Percentiles rank a stretch among this genome's conserved stretches.
These are phyloP conservation scores for Mrakia blollopis DNA, from an alignment of 768 basidiomycete species.

Conservation along the genomic window DNA sequence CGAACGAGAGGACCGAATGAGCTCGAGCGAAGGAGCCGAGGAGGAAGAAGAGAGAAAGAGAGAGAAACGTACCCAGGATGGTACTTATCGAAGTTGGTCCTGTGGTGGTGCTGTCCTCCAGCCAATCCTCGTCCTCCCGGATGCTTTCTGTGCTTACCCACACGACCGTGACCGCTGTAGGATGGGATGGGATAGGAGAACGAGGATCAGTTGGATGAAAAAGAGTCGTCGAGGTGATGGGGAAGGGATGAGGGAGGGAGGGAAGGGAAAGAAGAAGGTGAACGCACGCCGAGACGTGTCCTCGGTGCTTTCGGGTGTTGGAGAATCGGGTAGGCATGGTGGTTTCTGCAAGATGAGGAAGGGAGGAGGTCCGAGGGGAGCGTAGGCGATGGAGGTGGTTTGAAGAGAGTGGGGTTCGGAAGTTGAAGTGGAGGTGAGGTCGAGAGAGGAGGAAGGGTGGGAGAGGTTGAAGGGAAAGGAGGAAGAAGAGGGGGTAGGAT, in stretches of 20 bases:
- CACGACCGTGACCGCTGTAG: slow-evolving; percentile 83
- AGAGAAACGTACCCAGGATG: slow-evolving; percentile 60
- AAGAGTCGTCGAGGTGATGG: background rate
- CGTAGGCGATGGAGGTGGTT: background rate
- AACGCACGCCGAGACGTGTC: slow-evolving; percentile 80
- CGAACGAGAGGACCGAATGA: background rate
- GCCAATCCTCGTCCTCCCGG: slow-evolving; percentile 99
- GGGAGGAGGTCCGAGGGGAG: background rate
- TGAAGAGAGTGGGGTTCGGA: background rate
- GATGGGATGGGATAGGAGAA: background rate
- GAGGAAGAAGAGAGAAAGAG: background rate
- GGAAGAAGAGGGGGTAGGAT: background rate
- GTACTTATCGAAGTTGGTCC: slow-evolving; percentile 75
- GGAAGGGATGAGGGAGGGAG: too few species aligned
- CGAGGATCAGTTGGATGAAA: background rate
- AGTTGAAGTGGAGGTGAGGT: background rate
- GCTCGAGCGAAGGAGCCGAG: background rate
- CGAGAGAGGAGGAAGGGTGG: background rate
- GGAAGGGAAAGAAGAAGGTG: too few species aligned
- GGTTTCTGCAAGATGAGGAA: slow-evolving; percentile 1
- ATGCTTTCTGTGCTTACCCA: slow-evolving; percentile 99
- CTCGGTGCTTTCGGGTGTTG: slow-evolving; percentile 98
- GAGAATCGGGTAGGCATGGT: slow-evolving; percentile 78
- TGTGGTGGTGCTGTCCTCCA: slow-evolving; percentile 99
- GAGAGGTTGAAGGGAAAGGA: background rate